Evolutionary conservation across 139 green algal species (phyloP).

Genomic region (Nannochloris sp.): DNA sequence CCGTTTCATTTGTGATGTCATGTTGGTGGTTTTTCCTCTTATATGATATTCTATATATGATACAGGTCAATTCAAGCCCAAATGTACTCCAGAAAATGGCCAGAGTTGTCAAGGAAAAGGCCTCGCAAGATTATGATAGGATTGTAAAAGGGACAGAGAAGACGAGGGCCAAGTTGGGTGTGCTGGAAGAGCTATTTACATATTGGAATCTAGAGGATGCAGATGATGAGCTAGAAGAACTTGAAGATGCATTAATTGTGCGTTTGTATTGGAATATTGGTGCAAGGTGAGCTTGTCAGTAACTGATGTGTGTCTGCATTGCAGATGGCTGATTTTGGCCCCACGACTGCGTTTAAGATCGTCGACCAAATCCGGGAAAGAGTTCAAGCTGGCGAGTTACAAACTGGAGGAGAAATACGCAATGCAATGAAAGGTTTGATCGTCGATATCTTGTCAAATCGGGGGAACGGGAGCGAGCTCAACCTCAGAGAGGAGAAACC

Average conservation of each 20-base stretch:
- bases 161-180: conserved; percentile 78
- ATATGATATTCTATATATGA: neutral
- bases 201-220: conserved; percentile 91
- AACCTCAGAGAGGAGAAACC: conserved; percentile 33
- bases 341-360: conserved; percentile 72
- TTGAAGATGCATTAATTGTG: conserved; percentile 88
- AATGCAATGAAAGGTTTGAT: conserved; percentile 38
- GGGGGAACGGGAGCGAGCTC: conserved; percentile 32
- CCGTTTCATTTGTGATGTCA: neutral
- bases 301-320: neutral
- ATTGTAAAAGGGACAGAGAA: conserved; percentile 86
- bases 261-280: conserved; percentile 5
- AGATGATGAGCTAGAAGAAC: conserved; percentile 83
- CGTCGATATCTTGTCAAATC: conserved; percentile 20
- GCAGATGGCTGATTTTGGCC: conserved; percentile 83
- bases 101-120: conserved; percentile 88
- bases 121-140: conserved; percentile 67
- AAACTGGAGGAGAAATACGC: conserved; percentile 38
- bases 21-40: neutral
- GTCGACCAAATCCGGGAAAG: conserved; percentile 72
- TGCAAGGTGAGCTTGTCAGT: neutral
- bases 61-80: neutral
- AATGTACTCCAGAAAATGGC: conserved; percentile 57
- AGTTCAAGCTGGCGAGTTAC: conserved; percentile 54
- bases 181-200: conserved; percentile 88